These are phyloP conservation scores for Torulaspora franciscae DNA, from an alignment of 805 yeast species.

Conservation along the genomic window DNA sequence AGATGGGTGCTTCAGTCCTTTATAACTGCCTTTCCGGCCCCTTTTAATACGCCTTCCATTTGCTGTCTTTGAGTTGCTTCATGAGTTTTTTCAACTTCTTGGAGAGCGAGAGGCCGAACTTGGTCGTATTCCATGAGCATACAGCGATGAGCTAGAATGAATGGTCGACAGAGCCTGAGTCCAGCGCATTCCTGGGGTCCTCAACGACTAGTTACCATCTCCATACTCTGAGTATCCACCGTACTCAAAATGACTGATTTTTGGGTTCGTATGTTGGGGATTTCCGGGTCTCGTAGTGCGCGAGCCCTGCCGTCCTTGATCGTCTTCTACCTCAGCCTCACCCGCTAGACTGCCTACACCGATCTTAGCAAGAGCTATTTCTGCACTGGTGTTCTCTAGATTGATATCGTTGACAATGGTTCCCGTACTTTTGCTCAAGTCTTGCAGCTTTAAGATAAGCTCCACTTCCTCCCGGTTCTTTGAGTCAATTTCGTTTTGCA, in stretches of 20 bases:
- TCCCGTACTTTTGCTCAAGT: conserved; percentile 44
- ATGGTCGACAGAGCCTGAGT: neutral
- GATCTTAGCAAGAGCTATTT: conserved; percentile 63
- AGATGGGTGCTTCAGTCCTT: neutral
- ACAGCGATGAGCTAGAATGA: neutral
- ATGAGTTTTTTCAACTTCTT: neutral
- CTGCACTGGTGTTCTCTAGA: conserved; percentile 70
- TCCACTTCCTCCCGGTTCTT: conserved; percentile 78
- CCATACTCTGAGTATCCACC: conserved; percentile 40
- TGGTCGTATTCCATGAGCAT: neutral
- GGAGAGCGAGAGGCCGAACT: neutral
- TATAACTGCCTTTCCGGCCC: neutral
- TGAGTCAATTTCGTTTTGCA: conserved; percentile 71
- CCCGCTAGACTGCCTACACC: conserved; percentile 77
- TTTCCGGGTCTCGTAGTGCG: conserved; percentile 1
- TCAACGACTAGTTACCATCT: conserved; percentile 10
- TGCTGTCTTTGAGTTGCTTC: neutral
- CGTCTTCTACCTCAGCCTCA: conserved; percentile 1
- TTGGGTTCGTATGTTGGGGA: conserved; percentile 9
- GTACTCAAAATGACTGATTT: conserved; percentile 36
- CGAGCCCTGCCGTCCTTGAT: conserved; percentile 1
- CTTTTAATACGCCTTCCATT: neutral
- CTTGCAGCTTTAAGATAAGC: conserved; percentile 54
- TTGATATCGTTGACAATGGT: conserved; percentile 41
- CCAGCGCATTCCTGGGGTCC: neutral